Base-by-base conservation (phyloP, 2,329 filamentous ascomycete species). In the Amylocarpus encephaloides region DNA sequence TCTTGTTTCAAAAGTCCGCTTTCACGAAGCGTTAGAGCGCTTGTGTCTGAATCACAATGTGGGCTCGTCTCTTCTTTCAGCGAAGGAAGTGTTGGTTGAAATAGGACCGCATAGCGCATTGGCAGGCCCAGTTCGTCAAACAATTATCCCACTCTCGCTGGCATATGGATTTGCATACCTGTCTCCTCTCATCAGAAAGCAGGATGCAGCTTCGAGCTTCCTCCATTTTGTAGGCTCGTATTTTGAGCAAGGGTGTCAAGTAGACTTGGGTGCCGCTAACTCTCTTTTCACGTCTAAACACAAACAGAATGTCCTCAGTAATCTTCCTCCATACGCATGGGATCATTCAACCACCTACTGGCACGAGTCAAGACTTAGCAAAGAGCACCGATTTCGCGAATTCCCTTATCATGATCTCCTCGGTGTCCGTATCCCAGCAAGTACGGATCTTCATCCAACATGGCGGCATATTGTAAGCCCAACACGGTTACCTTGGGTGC, bases 251-350 rank as follows among this genome's bases (percentile, higher is more conserved):
- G 38, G 42, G 16, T 6, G 36, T 15, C 4, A 43, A 6, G 6
- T 6, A 5, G 18, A 15, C 6, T 30, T 48, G 7, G 35, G 43
- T 35, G 7, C 6, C 15, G 12, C 7, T 26, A 10, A 11, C 13
- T 12, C 19, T 12, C 13, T 9, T 5, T 19, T 35, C 10, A 3
- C 6, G 10, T 13, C 12, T n/a, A 5, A 41, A 11, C 26, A 22
- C 16, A 16, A 10, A 79, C 2, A 56, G 65, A 7, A 26, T 4
- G 4, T 26, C 4, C 22, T 26, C 7, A 26, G 22, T 1, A 68
- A 76, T 50, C 59, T 80, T 12, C 76, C 77, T 1, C 66, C 68
- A 0, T 79, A 79, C 50, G 67, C 72, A 1, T 80, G 75, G 74
- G 75, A 79, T 30, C 76, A 78, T 49, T 61, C 64, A n/a, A 72